Conservation (phyloP, 306 rosid species). For the Urtica urens region DNA sequence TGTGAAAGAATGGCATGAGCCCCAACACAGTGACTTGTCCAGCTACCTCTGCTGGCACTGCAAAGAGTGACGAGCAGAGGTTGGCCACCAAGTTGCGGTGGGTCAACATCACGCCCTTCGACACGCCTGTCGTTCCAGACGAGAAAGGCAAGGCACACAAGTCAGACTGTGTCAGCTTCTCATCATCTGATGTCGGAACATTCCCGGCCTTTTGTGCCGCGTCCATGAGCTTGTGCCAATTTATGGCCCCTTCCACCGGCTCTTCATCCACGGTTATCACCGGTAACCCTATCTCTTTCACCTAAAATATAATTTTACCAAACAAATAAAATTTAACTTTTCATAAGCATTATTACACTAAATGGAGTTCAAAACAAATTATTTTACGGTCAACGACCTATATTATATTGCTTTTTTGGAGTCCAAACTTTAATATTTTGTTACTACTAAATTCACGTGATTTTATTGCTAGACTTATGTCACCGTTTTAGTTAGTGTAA, state of each 20-base stretch:
- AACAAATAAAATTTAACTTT: too few relatives aligned
- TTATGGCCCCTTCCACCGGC: slow-evolving; percentile 52
- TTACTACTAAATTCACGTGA: too few relatives aligned
- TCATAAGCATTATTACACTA: too few relatives aligned
- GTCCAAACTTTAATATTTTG: too few relatives aligned
- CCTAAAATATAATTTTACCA: too few relatives aligned
- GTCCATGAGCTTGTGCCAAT: slow-evolving; percentile 65
- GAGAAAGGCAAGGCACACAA: slow-evolving; percentile 93
- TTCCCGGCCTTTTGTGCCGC: slow-evolving; percentile 53
- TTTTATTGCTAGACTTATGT: too few relatives aligned
- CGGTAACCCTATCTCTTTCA: slow-evolving; percentile 49
- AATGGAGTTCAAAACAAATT: too few relatives aligned
- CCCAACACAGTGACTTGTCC: slow-evolving; percentile 77
- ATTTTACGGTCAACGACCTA: too few relatives aligned
- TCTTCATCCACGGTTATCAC: slow-evolving; percentile 57
- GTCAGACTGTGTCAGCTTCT: slow-evolving; percentile 57
- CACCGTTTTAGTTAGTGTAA: too few relatives aligned
- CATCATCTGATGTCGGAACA: slow-evolving; percentile 15
- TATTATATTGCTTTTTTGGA: too few relatives aligned
- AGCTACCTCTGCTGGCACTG: slow-evolving; percentile 38
- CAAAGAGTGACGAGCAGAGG: slow-evolving; percentile 69
- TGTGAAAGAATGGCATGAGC: slow-evolving; percentile 76
- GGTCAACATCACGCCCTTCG: slow-evolving; percentile 90
- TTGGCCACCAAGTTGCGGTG: slow-evolving; percentile 73
- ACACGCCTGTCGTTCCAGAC: slow-evolving; percentile 85